These are phyloP conservation scores for Colletotrichum sp. DNA, from an alignment of 2,329 filamentous ascomycete species.

Conservation along the genomic window DNA sequence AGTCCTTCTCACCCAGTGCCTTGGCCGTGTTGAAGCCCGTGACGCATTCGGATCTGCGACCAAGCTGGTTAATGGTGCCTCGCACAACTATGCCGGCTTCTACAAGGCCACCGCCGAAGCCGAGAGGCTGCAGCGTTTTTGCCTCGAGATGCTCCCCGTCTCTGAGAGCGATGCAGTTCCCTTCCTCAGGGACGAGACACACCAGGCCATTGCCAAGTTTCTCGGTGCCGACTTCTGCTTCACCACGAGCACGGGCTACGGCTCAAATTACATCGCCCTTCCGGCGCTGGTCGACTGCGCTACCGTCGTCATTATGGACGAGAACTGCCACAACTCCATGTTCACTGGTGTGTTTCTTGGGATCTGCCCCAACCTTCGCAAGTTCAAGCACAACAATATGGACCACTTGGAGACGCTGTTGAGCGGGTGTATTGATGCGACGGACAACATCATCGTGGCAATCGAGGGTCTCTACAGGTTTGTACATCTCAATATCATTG, in stretches of 20 bases:
- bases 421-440: background rate
- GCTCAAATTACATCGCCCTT: slow-evolving; percentile 21
- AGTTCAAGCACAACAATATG: slow-evolving; percentile 15
- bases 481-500: background rate
- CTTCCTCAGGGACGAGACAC: slow-evolving; percentile 1
- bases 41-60: background rate
- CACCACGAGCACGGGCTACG: slow-evolving; percentile 20
- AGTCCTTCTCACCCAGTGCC: slow-evolving; percentile 7
- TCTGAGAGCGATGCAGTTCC: slow-evolving; percentile 9
- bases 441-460: background rate
- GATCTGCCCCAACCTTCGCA: background rate
- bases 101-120: background rate
- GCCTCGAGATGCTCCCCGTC: slow-evolving; percentile 17
- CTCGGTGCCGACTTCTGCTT: slow-evolving; percentile 16
- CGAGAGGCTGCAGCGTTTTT: slow-evolving; percentile 14
- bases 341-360: slow-evolving; percentile 18
- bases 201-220: slow-evolving; percentile 4
- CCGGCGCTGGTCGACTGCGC: slow-evolving; percentile 6
- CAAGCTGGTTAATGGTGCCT: slow-evolving; percentile 10
- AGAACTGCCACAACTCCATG: slow-evolving; percentile 20
- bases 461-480: slow-evolving; percentile 18
- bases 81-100: slow-evolving; percentile 23
- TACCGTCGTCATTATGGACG: slow-evolving; percentile 13
- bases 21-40: background rate
- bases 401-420: slow-evolving; percentile 5